Conservation (phyloP, 352 stramenopile species). For the Pythium monospermum region DNA sequence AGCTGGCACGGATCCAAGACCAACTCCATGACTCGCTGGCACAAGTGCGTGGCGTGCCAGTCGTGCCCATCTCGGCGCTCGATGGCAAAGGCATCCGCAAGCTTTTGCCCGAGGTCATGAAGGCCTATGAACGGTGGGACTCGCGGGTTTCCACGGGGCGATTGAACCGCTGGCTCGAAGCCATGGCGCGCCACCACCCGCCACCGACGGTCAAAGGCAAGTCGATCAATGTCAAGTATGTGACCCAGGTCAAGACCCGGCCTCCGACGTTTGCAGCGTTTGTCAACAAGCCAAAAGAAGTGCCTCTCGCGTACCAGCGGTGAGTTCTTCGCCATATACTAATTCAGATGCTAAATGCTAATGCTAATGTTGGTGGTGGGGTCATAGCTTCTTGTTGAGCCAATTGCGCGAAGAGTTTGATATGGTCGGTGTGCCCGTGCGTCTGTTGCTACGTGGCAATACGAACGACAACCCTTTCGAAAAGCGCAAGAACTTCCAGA, state of each 20-base stretch:
- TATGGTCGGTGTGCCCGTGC: constrained; percentile 76
- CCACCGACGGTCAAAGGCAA: constrained; percentile 80
- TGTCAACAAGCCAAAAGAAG: constrained; percentile 70
- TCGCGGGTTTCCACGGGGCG: constrained; percentile 69
- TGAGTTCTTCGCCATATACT: constrained; percentile 4
- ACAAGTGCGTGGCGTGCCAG: constrained; percentile 69
- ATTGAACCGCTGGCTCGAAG: constrained; percentile 80
- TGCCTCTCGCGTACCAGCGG: constrained; percentile 73
- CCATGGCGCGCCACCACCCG: constrained; percentile 78
- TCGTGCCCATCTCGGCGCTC: constrained; percentile 75
- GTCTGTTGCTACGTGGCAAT: constrained; percentile 69
- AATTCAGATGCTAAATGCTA: not conserved
- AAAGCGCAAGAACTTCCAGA: constrained; percentile 81
- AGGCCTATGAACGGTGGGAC: constrained; percentile 79
- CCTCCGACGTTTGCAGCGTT: constrained; percentile 81
- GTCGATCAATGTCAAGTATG: constrained; percentile 85
- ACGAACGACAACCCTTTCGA: constrained; percentile 75
- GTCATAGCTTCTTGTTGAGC: constrained; percentile 51
- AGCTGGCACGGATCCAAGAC: constrained; percentile 64
- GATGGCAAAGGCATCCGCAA: constrained; percentile 75
- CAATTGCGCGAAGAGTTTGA: constrained; percentile 83
- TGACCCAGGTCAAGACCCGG: constrained; percentile 78
- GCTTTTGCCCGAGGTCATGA: constrained; percentile 75
- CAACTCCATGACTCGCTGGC: constrained; percentile 67
- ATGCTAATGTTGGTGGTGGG: not conserved